Conservation (phyloP, 2,329 filamentous ascomycete genomes). For the Penicillium polonicum region DNA sequence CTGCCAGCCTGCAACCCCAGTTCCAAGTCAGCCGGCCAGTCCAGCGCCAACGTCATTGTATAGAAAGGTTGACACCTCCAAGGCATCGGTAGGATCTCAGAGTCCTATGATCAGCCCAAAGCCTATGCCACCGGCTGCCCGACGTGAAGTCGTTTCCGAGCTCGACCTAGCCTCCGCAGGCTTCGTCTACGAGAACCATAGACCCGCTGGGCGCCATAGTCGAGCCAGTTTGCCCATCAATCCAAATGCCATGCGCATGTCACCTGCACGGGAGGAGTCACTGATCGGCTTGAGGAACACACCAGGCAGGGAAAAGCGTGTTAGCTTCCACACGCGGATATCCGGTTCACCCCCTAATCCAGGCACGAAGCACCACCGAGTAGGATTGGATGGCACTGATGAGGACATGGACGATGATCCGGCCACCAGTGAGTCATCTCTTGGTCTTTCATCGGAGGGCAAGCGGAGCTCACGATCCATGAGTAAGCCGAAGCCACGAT, state of each 20-base stretch:
- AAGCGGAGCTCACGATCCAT: constrained; percentile 10
- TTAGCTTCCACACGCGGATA: constrained; percentile 18
- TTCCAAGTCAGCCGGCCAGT: constrained; percentile 17
- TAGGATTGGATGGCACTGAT: background rate
- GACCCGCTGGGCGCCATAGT: constrained; percentile 2
- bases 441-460: constrained; percentile 9
- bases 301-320: constrained; percentile 10
- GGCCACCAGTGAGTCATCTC: background rate
- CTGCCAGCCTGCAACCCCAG: constrained; percentile 23
- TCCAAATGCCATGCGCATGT: constrained; percentile 1
- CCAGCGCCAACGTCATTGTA: background rate
- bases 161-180: constrained; percentile 7
- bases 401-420: constrained; percentile 2
- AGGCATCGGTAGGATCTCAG: constrained; percentile 1
- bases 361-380: background rate
- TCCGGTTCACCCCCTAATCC: constrained; percentile 9
- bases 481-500: constrained; percentile 16
- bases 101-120: background rate
- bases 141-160: background rate
- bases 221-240: constrained; percentile 5
- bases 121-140: constrained; percentile 4
- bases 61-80: background rate
- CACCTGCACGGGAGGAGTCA: constrained; percentile 2
- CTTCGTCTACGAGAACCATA: constrained; percentile 9
- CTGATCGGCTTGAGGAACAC: background rate